These are phyloP conservation scores for Vanrija pseudolonga DNA, from an alignment of 1,284 basidiomycete genomes.

Conservation along the genomic window DNA sequence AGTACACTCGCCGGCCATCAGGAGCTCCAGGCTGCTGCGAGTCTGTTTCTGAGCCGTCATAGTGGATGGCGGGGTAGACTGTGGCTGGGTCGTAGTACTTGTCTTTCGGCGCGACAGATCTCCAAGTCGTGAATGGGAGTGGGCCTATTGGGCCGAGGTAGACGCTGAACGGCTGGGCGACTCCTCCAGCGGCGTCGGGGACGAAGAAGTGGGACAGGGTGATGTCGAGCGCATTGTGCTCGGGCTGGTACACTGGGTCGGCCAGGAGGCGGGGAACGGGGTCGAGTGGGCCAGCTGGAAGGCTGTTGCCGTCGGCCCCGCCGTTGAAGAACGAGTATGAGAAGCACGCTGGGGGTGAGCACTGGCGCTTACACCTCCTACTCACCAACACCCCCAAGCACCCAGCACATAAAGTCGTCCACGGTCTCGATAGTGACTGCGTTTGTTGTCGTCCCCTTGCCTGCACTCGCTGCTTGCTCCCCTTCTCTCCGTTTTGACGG, in stretches of 20 bases:
- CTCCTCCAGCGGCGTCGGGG: conserved; percentile 48
- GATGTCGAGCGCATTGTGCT: conserved; percentile 66
- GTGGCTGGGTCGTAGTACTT: conserved; percentile 18
- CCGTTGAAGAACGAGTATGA: conserved; percentile 34
- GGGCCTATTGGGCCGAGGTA: conserved; percentile 88
- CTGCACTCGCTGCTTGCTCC: conserved; percentile 7
- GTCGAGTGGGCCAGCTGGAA: conserved; percentile 54
- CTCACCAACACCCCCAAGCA: conserved; percentile 90
- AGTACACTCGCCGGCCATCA: conserved; percentile 15
- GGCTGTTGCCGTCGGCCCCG: background rate
- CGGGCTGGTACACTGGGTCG: conserved; percentile 67
- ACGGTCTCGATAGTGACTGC: conserved; percentile 51
- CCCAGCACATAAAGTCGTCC: conserved; percentile 93
- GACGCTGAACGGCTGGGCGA: conserved; percentile 60
- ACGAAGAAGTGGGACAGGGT: conserved; percentile 70
- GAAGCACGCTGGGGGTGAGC: conserved; percentile 27
- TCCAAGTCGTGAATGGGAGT: conserved; percentile 51
- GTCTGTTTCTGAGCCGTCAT: conserved; percentile 7
- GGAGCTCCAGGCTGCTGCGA: background rate
- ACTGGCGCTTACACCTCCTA: conserved; percentile 16
- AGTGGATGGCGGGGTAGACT: conserved; percentile 16
- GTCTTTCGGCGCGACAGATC: conserved; percentile 32
- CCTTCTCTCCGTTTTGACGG: conserved; percentile 16
- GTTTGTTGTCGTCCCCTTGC: background rate
- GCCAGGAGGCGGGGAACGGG: conserved; percentile 83